Base-by-base conservation (phyloP, 2,329 filamentous ascomycete genomes). In the Paraphoma sp. region DNA sequence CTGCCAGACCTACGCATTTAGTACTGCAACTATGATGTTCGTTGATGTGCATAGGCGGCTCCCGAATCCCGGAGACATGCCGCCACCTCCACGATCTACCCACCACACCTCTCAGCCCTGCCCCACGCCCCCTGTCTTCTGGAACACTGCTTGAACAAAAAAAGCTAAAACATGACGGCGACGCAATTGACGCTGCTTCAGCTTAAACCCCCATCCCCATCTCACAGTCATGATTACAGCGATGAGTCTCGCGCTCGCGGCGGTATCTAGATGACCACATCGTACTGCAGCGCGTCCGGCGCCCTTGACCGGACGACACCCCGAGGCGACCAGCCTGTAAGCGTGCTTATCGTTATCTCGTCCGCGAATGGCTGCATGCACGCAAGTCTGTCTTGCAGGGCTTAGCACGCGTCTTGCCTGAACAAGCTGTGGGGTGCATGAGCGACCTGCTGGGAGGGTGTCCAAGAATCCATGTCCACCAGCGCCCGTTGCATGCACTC, bases 281-380 rank as follows among this genome's bases (percentile, higher is more conserved):
- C 18, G 17, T n/a, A 44, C 44, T 52, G 30, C 52, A 46, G 31
- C 30, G 49, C 46, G 55, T 40, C 48, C 40, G 16, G 23, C 17
- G 48, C 51, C 51, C 47, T 41, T 31, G 47, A 41, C 18, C 47
- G 38, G 41, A 50, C 23, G 5, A 11, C 12, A 6, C 14, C 30
- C 33, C 33, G 33, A 36, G 3, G 11, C 45, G 10, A 31, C 18
- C 28, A 51, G 64, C 70, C 70, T 72, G 61, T 71, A 59, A 70
- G 56, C 57, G 45, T 30, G 44, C 56, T 45, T 54, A 59, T 64
- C 58, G 60, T 73, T 73, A 73, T 73, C 70, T 67, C 57, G 55
- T 47, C 59, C 55, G 52, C 51, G 51, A 36, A 8, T 29, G 18
- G 48, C 33, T 42, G 7, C 33, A 64, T 52, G 63, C 65, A 67